phyloP scores from a whole-genome alignment of 257 asterid genomes.

The Thymus mandschuricus region DNA sequence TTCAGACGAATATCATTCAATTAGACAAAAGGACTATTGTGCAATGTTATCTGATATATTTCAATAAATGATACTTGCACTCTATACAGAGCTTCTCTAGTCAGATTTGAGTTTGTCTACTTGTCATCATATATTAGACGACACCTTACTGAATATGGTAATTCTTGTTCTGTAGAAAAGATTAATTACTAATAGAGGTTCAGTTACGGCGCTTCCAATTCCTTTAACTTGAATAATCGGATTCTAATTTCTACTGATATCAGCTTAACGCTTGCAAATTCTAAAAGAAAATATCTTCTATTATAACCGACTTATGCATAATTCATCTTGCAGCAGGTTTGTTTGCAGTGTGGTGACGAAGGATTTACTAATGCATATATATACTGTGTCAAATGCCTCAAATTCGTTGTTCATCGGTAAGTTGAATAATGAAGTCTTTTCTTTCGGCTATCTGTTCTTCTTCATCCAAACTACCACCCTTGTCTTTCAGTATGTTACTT shows the following conservation, averaged over 20 bases:
- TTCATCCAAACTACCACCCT: background rate
- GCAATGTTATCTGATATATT: background rate
- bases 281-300: background rate
- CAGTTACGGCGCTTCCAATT: background rate
- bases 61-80: background rate
- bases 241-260: background rate
- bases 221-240: background rate
- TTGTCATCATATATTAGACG: background rate
- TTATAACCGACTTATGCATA: background rate
- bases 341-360: slow-evolving; percentile 39
- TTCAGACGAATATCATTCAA: background rate
- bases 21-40: background rate
- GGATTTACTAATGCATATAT: slow-evolving; percentile 56
- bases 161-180: background rate
- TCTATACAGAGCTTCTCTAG: background rate
- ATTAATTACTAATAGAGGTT: background rate
- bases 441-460: background rate
- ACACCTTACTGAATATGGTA: background rate
- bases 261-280: background rate
- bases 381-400: slow-evolving; percentile 54
- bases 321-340: no score
- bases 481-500: background rate
- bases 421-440: slow-evolving; percentile 15
- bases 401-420: slow-evolving; percentile 65
- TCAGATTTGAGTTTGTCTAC: background rate